A percentile compares a stretch with the other conserved stretches of the same genome.
Evolutionary conservation across 2,329 filamentous ascomycete genomes (phyloP).

Genomic region (Aspergillus puulaauensis): DNA sequence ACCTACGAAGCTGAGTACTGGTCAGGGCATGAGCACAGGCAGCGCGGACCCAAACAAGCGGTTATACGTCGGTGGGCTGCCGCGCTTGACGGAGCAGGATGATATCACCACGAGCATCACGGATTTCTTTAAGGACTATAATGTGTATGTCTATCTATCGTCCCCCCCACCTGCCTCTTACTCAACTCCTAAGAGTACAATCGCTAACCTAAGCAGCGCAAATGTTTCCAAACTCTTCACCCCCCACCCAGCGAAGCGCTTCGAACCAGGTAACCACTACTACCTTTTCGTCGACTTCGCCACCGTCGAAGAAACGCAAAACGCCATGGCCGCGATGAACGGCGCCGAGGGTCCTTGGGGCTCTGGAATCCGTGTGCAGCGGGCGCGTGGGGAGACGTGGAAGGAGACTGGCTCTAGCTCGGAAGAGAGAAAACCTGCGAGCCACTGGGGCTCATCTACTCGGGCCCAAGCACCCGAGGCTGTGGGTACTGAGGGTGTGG

Average conservation of each 20-base stretch:
- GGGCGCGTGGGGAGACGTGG: constrained; percentile 38
- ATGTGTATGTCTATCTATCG: constrained; percentile 33
- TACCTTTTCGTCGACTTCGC: constrained; percentile 67
- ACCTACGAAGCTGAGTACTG: constrained; percentile 28
- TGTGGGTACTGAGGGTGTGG: not conserved
- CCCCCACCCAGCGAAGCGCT: constrained; percentile 55
- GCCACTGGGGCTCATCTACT: not conserved
- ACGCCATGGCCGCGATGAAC: constrained; percentile 49
- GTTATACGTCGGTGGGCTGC: constrained; percentile 50
- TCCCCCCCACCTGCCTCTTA: not conserved
- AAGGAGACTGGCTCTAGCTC: constrained; percentile 15
- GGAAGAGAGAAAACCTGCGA: constrained; percentile 7
- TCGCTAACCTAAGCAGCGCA: constrained; percentile 29
- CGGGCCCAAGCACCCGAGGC: not conserved
- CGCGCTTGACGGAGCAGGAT: constrained; percentile 43
- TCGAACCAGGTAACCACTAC: constrained; percentile 57
- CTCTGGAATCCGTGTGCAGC: constrained; percentile 38
- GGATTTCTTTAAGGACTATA: constrained; percentile 45
- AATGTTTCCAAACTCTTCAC: constrained; percentile 57
- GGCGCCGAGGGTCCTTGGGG: constrained; percentile 43
- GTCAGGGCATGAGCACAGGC: constrained; percentile 22
- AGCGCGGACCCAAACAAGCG: constrained; percentile 42
- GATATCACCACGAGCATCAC: constrained; percentile 44
- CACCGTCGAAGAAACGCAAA: constrained; percentile 53
- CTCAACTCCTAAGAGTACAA: not conserved